Evolutionary conservation across 257 asterid genomes (phyloP), one percentile per base, ranked within the genome.

Genomic region (Verbascum thapsus): DNA sequence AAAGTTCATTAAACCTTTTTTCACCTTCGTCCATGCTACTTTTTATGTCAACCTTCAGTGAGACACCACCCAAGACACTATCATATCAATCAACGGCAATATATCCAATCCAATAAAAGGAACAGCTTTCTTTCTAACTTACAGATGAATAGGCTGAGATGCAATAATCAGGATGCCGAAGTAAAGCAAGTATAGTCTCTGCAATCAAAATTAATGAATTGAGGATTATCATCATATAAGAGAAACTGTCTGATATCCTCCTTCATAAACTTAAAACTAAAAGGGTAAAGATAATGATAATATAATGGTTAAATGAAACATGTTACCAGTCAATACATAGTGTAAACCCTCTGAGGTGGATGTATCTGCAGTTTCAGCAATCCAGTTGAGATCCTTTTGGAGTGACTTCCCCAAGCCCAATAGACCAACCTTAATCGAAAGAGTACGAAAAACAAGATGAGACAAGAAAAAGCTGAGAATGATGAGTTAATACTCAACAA

Each of bases 151-250:
- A 83, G 58, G 86, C 91, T 10, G 95, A 92, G 64, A 92, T 92
- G 90, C 96, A 92, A 82, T 79, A 89, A 78, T 85, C 95, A 56
- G 97, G 99, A 86, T 92, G 95, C 48, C 99, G 86, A 71, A 92
- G 96, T 85, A 92, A 79, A 62, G 97, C 91, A 70, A 92, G 81
- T 52, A 84, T 81, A 1, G 99, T 92, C 84, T 92, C 99, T 92
- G 99, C 87, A 85, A 68, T 57, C 68, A 75, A 49, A 48, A 51
- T 12, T 12, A 48, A 15, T 6, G 5, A 18, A 15, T 18, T 6
- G 10, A 16, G 47, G 34, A 34, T 47, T 26, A 3, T 32, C n/a
- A n/a, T n/a, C n/a, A 6, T 23, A 16, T 23, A 23, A 2, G 58
- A 53, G 48, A 58, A 58, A 32, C 13, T 17, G 32, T 5, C 2